phyloP scores from a whole-genome alignment of 1,284 basidiomycete species.

The Afroboletus lepidellus region DNA sequence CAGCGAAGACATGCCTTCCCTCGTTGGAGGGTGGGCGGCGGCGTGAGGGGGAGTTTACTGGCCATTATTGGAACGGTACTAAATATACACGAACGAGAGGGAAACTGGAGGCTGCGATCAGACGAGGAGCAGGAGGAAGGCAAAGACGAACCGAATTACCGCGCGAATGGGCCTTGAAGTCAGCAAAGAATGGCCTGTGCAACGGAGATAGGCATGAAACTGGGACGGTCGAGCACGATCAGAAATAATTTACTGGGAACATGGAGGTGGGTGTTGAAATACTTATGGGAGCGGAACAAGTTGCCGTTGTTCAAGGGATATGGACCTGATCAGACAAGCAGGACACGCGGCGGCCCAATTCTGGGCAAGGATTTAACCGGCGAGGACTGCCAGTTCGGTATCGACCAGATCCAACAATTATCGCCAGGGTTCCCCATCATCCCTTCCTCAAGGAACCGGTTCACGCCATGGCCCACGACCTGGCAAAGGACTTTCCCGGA shows the following conservation, averaged over 20 bases:
- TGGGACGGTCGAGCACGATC: constrained; percentile 11
- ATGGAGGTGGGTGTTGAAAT: constrained; percentile 31
- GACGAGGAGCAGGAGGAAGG: not conserved
- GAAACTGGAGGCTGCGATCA: constrained; percentile 21
- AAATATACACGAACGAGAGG: constrained; percentile 31
- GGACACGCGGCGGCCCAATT: constrained; percentile 26
- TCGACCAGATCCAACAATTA: constrained; percentile 15
- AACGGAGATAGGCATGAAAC: constrained; percentile 28
- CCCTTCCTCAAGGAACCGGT: constrained; percentile 17
- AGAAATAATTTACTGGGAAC: constrained; percentile 32
- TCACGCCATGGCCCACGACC: constrained; percentile 6
- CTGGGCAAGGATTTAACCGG: constrained; percentile 27
- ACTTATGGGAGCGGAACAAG: constrained; percentile 26
- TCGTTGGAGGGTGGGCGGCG: constrained; percentile 34
- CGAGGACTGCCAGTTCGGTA: constrained; percentile 8
- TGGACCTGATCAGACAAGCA: constrained; percentile 29
- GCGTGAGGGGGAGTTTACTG: constrained; percentile 31
- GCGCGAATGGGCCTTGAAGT: not conserved
- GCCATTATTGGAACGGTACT: constrained; percentile 37
- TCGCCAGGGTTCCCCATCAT: constrained; percentile 4
- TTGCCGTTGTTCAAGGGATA: constrained; percentile 29
- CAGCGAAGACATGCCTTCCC: constrained; percentile 39
- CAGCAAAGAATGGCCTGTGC: constrained; percentile 10
- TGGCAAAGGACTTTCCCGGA: constrained; percentile 14
- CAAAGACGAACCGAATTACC: constrained; percentile 8